Evolutionary conservation across 1,284 basidiomycete genomes (phyloP).

Genomic region (Athelia psychrophila): DNA sequence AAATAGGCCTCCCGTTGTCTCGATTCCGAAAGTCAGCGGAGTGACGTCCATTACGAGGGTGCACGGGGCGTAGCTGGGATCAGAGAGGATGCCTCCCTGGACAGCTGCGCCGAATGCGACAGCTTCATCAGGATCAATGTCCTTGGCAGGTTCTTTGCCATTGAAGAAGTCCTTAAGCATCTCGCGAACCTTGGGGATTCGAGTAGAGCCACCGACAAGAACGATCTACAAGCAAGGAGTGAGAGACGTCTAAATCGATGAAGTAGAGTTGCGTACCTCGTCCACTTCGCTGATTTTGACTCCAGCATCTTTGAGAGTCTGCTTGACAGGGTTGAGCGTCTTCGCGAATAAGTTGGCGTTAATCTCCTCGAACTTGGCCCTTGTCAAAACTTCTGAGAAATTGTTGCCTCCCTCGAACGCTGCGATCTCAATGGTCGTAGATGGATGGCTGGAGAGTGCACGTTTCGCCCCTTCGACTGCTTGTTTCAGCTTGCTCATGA

Average conservation of each 20-base stretch:
- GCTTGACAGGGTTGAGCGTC: constrained; percentile 84
- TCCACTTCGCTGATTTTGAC: constrained; percentile 67
- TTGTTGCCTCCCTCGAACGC: constrained; percentile 65
- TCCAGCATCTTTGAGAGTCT: background rate
- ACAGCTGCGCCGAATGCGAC: constrained; percentile 84
- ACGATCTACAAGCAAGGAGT: constrained; percentile 61
- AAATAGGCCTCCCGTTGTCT: constrained; percentile 82
- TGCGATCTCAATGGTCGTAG: constrained; percentile 68
- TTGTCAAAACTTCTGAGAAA: constrained; percentile 74
- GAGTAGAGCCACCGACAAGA: constrained; percentile 77
- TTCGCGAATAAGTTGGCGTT: constrained; percentile 81
- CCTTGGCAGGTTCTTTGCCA: constrained; percentile 62
- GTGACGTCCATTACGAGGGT: constrained; percentile 51
- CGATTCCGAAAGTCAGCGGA: constrained; percentile 76
- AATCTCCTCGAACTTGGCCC: constrained; percentile 81
- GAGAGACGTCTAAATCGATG: constrained; percentile 45
- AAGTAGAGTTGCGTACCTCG: constrained; percentile 77
- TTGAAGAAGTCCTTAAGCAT: constrained; percentile 73
- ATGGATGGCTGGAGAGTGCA: constrained; percentile 45
- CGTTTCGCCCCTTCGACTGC: constrained; percentile 66
- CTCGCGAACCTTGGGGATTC: constrained; percentile 81
- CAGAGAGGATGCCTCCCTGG: constrained; percentile 78
- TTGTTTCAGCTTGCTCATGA: constrained; percentile 71
- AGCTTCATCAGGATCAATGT: constrained; percentile 83
- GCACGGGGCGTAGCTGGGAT: constrained; percentile 72